Evolutionary conservation across 2,329 filamentous ascomycete genomes (phyloP).

Genomic region (Triangularia setosa): DNA sequence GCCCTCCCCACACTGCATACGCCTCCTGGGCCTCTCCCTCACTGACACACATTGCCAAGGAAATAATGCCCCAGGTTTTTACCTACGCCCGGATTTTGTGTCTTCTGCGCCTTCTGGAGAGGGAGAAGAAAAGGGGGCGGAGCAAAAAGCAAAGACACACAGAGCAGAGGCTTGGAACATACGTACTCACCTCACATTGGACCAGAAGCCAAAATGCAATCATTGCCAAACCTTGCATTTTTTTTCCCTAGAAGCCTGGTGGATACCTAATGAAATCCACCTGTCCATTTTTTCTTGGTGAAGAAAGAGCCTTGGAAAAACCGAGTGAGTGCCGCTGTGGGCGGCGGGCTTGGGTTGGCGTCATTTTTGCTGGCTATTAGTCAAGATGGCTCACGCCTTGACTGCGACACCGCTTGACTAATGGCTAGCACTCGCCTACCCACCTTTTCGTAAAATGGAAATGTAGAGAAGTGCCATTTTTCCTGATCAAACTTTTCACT

Average conservation of each 20-base stretch:
- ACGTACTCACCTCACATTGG: not conserved
- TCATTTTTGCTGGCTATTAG: not conserved
- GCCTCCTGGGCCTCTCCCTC: not conserved
- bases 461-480: not conserved
- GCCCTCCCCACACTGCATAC: not conserved
- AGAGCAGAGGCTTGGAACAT: not conserved
- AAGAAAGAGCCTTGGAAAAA: not conserved
- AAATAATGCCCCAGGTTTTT: not conserved
- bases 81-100: not conserved
- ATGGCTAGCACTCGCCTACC: not conserved
- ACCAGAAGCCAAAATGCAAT: not conserved
- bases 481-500: too few species aligned
- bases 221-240: not conserved
- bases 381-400: not conserved
- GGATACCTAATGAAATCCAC: too few species aligned
- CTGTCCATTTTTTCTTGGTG: too few species aligned
- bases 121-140: not conserved
- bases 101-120: not conserved
- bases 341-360: not conserved
- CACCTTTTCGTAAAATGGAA: not conserved
- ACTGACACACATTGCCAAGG: not conserved
- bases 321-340: not conserved
- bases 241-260: not conserved
- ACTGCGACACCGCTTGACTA: not conserved
- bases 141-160: not conserved